These are phyloP conservation scores for Leccinum imitatum DNA, from an alignment of 768 basidiomycete species.

Conservation along the genomic window DNA sequence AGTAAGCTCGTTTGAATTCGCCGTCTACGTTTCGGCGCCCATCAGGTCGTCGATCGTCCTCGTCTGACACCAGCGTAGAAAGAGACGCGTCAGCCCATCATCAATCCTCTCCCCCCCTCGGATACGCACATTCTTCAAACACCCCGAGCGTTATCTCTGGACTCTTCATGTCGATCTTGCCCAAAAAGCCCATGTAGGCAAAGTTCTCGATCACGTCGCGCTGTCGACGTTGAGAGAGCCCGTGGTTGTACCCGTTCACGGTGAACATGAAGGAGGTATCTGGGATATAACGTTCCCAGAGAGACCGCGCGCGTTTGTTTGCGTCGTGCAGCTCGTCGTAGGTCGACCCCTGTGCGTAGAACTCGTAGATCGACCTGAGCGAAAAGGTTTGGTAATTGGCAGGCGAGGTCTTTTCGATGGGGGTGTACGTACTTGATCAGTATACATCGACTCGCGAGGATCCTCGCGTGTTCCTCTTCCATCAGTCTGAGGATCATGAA, in stretches of 20 bases:
- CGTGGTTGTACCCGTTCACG: slow-evolving; percentile 72
- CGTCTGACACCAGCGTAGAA: slow-evolving; percentile 37
- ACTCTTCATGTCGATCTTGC: slow-evolving; percentile 77
- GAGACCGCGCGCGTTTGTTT: slow-evolving; percentile 41
- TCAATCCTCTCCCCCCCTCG: neutral
- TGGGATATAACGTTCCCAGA: slow-evolving; percentile 60
- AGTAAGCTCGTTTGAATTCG: slow-evolving; percentile 69
- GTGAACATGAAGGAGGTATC: slow-evolving; percentile 81
- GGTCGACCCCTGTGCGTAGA: slow-evolving; percentile 66
- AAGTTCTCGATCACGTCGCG: slow-evolving; percentile 74
- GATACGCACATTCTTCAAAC: slow-evolving; percentile 82
- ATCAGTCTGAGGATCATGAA: slow-evolving; percentile 74
- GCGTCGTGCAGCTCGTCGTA: slow-evolving; percentile 70
- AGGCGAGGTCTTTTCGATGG: too few species aligned
- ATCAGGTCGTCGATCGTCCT: slow-evolving; percentile 47
- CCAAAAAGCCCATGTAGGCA: slow-evolving; percentile 78
- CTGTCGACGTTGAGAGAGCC: slow-evolving; percentile 67
- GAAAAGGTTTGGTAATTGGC: neutral
- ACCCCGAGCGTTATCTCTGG: slow-evolving; percentile 73
- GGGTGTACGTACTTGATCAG: slow-evolving; percentile 66
- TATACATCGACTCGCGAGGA: slow-evolving; percentile 77
- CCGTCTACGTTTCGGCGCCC: slow-evolving; percentile 60
- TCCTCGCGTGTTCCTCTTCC: slow-evolving; percentile 66
- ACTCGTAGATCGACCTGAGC: slow-evolving; percentile 70
- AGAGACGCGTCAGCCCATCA: neutral